Evolutionary conservation across 106 monocot species (phyloP), one percentile per base, ranked within the genome.

Genomic region (Platanthera guangdongensis): DNA sequence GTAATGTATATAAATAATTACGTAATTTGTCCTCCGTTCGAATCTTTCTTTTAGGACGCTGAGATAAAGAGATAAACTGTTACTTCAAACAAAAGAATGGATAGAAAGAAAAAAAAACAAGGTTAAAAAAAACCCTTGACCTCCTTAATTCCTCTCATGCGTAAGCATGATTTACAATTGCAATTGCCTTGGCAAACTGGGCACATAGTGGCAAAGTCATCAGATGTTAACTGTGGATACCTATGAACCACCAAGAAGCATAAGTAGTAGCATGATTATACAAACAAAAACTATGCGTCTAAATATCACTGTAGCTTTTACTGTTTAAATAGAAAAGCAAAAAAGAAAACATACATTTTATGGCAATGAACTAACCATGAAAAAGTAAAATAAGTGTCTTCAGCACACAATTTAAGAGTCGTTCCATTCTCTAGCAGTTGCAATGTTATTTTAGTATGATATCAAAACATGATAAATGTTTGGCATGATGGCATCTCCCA

Each of bases 101-200:
- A 21, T 11, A 57, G 65, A 30, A 9, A 79, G 21, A 67, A n/a
- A 50, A 52, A 63, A 25, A 0, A 68, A 25, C 57, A 64, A 8
- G n/a, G 11, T 53, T 30, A 57, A 15, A 68, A 68, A 51, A 2
- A 51, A 46, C 52, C 22, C n/a, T 75, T 75, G 13, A 90, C 90
- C 83, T 83, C 71, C 4, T 32, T 5, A 81, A 83, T 19, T 74
- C 87, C 74, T 80, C 45, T 85, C 90, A 90, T 85, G 28, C 90
- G 87, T 28, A 90, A 78, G 79, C 90, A 90, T 45, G 77, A 73
- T 73, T 90, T 90, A 80, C 90, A 90, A 80, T 90, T 90, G 80
- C 90, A 90, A 39, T 90, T 90, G 5, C 75, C 76, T 50, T 78
- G 75, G 55, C 90, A 90, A 67, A 84, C 51, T 16, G 90, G 87